Percentiles rank a stretch among this genome's conserved stretches.
These are phyloP conservation scores for Aspergillus eucalypticola DNA, from an alignment of 2,329 filamentous ascomycete genomes.

Conservation along the genomic window DNA sequence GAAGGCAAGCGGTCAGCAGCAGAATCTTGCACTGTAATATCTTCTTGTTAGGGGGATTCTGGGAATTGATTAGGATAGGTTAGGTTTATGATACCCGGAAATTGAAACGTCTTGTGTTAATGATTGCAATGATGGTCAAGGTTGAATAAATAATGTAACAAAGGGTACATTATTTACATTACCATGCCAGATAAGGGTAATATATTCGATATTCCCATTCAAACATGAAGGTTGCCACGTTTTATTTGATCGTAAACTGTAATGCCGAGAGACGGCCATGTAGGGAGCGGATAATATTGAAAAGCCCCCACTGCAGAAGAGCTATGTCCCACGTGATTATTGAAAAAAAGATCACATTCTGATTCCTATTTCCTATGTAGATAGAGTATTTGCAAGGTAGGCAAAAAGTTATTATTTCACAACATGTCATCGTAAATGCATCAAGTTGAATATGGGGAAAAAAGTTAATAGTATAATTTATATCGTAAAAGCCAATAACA, in stretches of 20 bases:
- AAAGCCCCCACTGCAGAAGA: no score
- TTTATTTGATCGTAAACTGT: no score
- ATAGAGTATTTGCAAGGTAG: neutral
- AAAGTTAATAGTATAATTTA: conserved; percentile 1
- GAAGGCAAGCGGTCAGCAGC: conserved; percentile 15
- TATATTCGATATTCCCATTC: no score
- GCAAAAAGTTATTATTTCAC: neutral
- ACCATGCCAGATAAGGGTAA: no score
- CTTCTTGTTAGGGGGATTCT: neutral
- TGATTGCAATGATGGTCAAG: neutral
- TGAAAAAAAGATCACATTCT: neutral
- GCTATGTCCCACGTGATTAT: neutral
- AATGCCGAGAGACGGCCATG: no score
- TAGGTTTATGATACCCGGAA: conserved; percentile 1
- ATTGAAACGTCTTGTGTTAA: neutral
- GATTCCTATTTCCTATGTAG: neutral
- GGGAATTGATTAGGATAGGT: neutral
- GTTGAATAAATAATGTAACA: neutral
- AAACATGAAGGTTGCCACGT: no score
- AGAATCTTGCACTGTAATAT: neutral
- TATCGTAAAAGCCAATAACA: neutral
- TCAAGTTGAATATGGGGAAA: neutral
- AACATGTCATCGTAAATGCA: conserved; percentile 8
- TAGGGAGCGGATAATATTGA: no score
- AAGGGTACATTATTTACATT: no score